phyloP scores from a whole-genome alignment of 371 early-diverging fungal genomes.

The Batkoa obscura region DNA sequence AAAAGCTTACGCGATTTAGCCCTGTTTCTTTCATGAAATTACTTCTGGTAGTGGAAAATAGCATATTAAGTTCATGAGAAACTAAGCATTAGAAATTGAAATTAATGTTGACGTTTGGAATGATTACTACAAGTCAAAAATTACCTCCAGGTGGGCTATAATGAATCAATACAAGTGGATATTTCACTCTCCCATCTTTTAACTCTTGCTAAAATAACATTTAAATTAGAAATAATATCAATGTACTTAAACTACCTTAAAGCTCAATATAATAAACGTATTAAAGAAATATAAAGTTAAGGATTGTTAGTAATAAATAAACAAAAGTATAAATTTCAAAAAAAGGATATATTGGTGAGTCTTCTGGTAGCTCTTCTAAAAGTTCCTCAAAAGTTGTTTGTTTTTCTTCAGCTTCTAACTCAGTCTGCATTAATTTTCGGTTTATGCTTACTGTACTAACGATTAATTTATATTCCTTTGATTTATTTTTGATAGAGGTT shows the following conservation, averaged over 20 bases:
- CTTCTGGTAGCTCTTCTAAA: slow-evolving; percentile 4
- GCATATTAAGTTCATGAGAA: slow-evolving; percentile 1
- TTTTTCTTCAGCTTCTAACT: neutral
- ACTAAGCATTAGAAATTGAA: neutral
- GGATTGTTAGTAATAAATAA: neutral
- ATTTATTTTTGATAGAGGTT: no score
- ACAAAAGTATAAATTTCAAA: neutral
- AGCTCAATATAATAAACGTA: slow-evolving; percentile 1
- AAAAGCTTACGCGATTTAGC: neutral
- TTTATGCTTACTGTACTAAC: neutral
- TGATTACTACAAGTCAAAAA: neutral
- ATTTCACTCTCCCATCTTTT: slow-evolving; percentile 4
- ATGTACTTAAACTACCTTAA: neutral
- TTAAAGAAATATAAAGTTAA: neutral
- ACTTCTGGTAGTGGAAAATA: neutral
- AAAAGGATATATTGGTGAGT: slow-evolving; percentile 1
- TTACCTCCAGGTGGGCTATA: slow-evolving; percentile 2
- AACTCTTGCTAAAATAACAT: neutral
- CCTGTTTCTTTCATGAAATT: neutral
- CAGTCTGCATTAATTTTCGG: neutral
- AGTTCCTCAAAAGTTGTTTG: neutral
- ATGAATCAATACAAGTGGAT: slow-evolving; percentile 4
- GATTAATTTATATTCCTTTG: no score
- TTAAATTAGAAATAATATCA: neutral
- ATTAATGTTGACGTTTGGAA: neutral